Base-by-base conservation (phyloP, 139 green algal genomes). In the Chlorella vulgaris region DNA sequence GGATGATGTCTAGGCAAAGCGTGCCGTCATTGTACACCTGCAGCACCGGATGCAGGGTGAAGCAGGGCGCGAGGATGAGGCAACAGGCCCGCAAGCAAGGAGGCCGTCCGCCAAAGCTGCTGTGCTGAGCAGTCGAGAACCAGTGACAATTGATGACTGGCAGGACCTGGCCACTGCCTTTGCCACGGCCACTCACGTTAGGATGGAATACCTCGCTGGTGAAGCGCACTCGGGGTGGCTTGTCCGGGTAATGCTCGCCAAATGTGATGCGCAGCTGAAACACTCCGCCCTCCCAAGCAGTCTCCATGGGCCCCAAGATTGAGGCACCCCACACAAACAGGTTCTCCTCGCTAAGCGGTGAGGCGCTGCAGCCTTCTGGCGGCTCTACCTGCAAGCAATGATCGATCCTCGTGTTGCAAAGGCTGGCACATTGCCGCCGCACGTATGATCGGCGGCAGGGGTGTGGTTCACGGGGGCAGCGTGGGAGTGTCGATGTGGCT, bases 1-100 rank as follows among this genome's bases (percentile, higher is more conserved):
- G 95, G 31, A 98, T 94, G 67, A 97, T 96, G 86, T 98, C 95
- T 82, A 98, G 82, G 90, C 95, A 98, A 38, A 98, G 79, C 19
- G 89, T 98, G 38, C 95, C 95, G 82, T 98, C 95, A 10, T 35
- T 83, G 77, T 97, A 97, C 31, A 78, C 38, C 39, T 38, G 65
- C 36, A 79, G 63, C 60, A 22, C 55, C 35, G 65, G 42, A 35
- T 28, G 13, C 21, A 73, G 77, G 39, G 29, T 0, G 31, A 18
- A 18, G 26, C 69, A 51, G 42, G 51, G 43, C 75, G 83, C n/a
- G 50, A 15, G 28, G 21, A 33, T 39, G 53, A 51, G 60, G 21
- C 10, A 29, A n/a, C 63, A 21, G 63, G 10, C 29, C 40, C 19
- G 63, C 29, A 21, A 4, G 62, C 62, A 40, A 7, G 62, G 21